Conservation (phyloP, 2,329 filamentous ascomycete genomes). For the Calonectria hawksworthii region DNA sequence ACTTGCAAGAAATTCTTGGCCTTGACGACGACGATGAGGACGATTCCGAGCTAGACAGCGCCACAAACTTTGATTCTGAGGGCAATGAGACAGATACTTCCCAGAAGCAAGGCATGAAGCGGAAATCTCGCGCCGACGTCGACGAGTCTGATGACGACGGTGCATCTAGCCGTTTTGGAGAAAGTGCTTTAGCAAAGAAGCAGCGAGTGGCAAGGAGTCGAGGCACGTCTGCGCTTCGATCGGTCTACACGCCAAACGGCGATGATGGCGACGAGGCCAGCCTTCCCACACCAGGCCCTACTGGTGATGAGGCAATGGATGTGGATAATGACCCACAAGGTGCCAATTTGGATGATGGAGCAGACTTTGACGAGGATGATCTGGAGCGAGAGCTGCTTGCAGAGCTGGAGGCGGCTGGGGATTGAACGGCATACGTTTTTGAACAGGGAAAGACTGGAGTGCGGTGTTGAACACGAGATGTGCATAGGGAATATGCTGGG, state of each 20-base stretch:
- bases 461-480: slow-evolving; percentile 19
- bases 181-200: slow-evolving; percentile 64
- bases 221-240: slow-evolving; percentile 62
- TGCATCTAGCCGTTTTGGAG: slow-evolving; percentile 45
- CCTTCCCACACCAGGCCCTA: slow-evolving; percentile 58
- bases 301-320: slow-evolving; percentile 49
- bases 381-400: slow-evolving; percentile 75
- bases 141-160: slow-evolving; percentile 52
- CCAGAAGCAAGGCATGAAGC: slow-evolving; percentile 49
- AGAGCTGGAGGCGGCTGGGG: slow-evolving; percentile 63
- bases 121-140: slow-evolving; percentile 48
- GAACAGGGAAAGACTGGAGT: slow-evolving; percentile 8
- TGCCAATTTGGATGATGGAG: slow-evolving; percentile 47
- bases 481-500: slow-evolving; percentile 22
- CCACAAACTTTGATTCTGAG: slow-evolving; percentile 47
- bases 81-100: slow-evolving; percentile 45
- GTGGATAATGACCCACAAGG: slow-evolving; percentile 48
- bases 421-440: slow-evolving; percentile 31
- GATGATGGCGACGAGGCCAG: slow-evolving; percentile 50
- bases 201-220: slow-evolving; percentile 62
- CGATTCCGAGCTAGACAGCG: slow-evolving; percentile 51
- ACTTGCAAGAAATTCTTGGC: slow-evolving; percentile 81
- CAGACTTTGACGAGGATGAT: slow-evolving; percentile 67
- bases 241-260: slow-evolving; percentile 58
- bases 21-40: slow-evolving; percentile 66